These are phyloP conservation scores for Neonectria sp. DNA, from an alignment of 2,329 filamentous ascomycete genomes.

Conservation along the genomic window DNA sequence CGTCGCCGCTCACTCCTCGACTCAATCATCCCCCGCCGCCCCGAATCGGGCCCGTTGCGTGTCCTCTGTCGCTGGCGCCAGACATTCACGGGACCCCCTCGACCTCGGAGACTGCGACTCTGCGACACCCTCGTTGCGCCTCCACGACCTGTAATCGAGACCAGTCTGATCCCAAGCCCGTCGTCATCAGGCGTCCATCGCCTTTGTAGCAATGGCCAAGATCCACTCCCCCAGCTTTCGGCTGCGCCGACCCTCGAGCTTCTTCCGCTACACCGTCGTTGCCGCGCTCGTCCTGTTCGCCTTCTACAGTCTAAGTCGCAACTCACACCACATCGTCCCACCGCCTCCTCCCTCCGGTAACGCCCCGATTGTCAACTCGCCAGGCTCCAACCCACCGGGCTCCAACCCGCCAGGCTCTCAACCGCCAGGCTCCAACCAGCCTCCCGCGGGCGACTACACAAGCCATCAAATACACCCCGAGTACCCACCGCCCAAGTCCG, in stretches of 20 bases:
- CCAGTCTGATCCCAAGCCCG: not conserved
- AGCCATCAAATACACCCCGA: conserved; percentile 23
- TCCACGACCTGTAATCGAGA: not conserved
- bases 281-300: conserved; percentile 53
- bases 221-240: conserved; percentile 59
- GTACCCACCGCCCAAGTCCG: conserved; percentile 19
- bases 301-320: conserved; percentile 48
- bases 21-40: not conserved
- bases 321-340: not conserved
- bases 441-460: not conserved
- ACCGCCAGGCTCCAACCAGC: not conserved
- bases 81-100: conserved; percentile 15
- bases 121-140: not conserved
- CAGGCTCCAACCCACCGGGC: not conserved
- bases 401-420: not conserved
- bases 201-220: conserved; percentile 43
- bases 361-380: not conserved
- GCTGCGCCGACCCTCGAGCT: conserved; percentile 60
- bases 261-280: conserved; percentile 59
- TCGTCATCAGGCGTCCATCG: not conserved
- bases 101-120: not conserved
- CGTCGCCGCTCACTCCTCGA: not conserved
- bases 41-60: conserved; percentile 17
- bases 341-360: not conserved
- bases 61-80: conserved; percentile 34